Base-by-base conservation (phyloP, 139 green algal species). In the Pedinophyceae sp. region DNA sequence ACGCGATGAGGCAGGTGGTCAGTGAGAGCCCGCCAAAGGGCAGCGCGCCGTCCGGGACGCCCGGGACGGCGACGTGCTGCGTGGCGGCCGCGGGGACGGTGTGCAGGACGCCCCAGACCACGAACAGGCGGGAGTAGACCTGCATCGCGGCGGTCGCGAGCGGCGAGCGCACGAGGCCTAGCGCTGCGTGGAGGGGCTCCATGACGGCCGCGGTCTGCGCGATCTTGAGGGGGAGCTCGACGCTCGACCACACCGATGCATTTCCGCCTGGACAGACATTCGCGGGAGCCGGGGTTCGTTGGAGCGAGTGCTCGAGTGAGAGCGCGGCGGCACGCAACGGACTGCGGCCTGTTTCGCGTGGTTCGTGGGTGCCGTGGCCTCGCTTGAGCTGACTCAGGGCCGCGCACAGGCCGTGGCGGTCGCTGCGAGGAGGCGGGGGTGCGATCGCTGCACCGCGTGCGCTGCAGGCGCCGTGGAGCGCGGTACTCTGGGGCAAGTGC, bases 1-100 rank as follows among this genome's bases (percentile, higher is more conserved):
- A 96, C 4, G 82, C 85, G 4, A 80, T 58, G 55, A 94, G 60
- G 41, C 94, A 67, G 0, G 73, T 82, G 38, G 74, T 52, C 30
- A 93, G 56, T 19, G 34, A 43, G 34, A 43, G 34, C n/a, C n/a
- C n/a, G n/a, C n/a, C n/a, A n/a, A n/a, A n/a, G 34, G 34, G 34
- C 10, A 43, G 34, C n/a, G n/a, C n/a, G n/a, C n/a, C n/a, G n/a
- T n/a, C n/a, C 34, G 34, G 34, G 10, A 43, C 10, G 34, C 10
- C 34, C 10, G 34, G 34, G 34, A 43, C 10, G 34, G 34, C 34
- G 10, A 43, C 10, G 34, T 7, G 10, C 7, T 13, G 34, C 10
- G 10, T 13, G 10, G 34, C 34, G 34, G 13, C 34, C 10, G 7
- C 10, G 34, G 34, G 34, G 10, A 43, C 34, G 34, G 34, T 13